Evolutionary conservation across 139 green algal genomes (phyloP).

Genomic region (Edaphochlamys debaryana): DNA sequence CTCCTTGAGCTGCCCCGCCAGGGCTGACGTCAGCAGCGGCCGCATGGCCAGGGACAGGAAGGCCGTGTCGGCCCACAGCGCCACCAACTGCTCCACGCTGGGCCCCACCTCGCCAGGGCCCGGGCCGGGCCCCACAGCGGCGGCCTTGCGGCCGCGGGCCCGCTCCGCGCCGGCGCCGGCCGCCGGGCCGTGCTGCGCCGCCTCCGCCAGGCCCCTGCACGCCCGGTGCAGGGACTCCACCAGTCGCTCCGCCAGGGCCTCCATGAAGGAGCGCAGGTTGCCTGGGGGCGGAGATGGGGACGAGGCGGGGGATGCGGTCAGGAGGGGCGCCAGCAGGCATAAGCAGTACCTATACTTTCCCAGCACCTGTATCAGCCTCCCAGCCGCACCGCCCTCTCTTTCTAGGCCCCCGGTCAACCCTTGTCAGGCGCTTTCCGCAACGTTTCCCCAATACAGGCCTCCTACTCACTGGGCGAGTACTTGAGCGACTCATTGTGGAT

Average conservation of each 20-base stretch:
- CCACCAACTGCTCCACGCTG: slow-evolving; percentile 20
- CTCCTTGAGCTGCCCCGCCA: background rate
- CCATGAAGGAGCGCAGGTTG: slow-evolving; percentile 45
- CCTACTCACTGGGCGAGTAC: slow-evolving; percentile 37
- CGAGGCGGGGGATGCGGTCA: no score
- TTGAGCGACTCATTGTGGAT: slow-evolving; percentile 41
- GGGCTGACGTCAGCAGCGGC: slow-evolving; percentile 16
- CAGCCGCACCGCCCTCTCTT: background rate
- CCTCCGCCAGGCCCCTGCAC: background rate
- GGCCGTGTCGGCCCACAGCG: slow-evolving; percentile 13
- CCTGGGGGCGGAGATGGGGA: no score
- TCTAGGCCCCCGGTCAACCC: background rate
- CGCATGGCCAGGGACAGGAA: slow-evolving; percentile 6
- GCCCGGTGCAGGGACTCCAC: slow-evolving; percentile 3
- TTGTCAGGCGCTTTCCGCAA: no score
- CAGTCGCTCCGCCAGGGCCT: slow-evolving; percentile 36
- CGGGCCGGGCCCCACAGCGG: background rate
- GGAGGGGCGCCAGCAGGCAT: background rate
- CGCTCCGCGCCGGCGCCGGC: no score
- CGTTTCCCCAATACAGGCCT: no score
- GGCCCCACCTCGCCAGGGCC: no score
- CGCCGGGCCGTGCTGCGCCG: no score
- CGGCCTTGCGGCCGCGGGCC: background rate
- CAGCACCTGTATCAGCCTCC: no score
- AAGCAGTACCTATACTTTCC: background rate